Evolutionary conservation across 2,329 filamentous ascomycete species (phyloP).

Genomic region (Graphiopsis chlorocephala): DNA sequence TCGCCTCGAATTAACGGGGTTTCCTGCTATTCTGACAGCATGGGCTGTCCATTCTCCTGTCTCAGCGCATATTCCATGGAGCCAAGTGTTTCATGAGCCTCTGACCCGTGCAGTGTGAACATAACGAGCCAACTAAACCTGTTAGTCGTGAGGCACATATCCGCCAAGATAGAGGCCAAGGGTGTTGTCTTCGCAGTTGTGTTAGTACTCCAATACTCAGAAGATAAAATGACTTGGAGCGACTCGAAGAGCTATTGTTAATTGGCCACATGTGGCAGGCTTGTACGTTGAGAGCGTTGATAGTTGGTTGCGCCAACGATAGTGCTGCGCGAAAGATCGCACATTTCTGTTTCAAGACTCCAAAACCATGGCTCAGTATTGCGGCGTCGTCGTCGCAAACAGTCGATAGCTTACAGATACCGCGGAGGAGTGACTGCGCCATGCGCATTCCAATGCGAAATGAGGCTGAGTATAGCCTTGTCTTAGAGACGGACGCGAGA

Average conservation of each 20-base stretch:
- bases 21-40: neutral
- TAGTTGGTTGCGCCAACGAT: neutral
- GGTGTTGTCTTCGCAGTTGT: neutral
- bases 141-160: neutral
- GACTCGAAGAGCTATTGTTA: no score
- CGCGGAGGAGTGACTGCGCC: neutral
- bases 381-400: neutral
- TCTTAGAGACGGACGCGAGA: neutral
- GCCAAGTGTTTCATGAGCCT: neutral
- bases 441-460: neutral
- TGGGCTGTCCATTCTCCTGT: neutral
- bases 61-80: neutral
- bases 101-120: neutral
- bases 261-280: neutral
- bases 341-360: neutral
- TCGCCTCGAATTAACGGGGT: neutral
- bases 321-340: neutral
- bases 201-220: neutral
- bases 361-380: neutral
- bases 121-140: neutral
- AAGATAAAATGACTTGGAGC: neutral
- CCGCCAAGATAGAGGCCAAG: neutral
- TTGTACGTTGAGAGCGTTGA: neutral
- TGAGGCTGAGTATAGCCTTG: neutral
- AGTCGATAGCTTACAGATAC: neutral